A percentile compares a stretch with the other conserved stretches of the same genome.
Evolutionary conservation across 2,329 filamentous ascomycete genomes (phyloP).

Genomic region (Aphanocladium album): DNA sequence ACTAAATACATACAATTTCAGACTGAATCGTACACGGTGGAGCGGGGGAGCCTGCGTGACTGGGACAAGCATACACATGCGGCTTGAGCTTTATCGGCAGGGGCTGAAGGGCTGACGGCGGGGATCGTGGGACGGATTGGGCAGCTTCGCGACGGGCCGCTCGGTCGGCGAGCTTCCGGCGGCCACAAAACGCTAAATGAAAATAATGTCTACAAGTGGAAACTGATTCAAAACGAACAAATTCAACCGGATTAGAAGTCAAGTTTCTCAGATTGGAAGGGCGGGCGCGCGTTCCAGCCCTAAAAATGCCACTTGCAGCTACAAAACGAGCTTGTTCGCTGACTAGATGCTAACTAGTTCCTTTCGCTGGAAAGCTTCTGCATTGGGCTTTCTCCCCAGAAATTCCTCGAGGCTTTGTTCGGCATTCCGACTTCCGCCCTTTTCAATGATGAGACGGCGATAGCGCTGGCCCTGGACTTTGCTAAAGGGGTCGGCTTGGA

Average conservation of each 20-base stretch:
- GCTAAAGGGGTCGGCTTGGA: not conserved
- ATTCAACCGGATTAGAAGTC: no score
- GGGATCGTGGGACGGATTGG: not conserved
- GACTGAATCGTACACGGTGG: not conserved
- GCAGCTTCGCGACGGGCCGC: not conserved
- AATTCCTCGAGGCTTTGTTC: not conserved
- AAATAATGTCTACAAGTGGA: no score
- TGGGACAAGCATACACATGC: not conserved
- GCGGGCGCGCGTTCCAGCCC: no score
- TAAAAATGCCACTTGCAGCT: no score
- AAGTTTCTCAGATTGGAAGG: no score
- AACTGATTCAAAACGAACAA: no score
- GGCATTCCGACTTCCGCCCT: not conserved
- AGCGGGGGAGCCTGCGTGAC: not conserved
- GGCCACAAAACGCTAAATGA: not conserved
- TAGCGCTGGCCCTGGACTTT: not conserved
- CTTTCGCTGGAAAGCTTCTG: not conserved
- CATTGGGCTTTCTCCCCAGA: not conserved
- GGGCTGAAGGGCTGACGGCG: not conserved
- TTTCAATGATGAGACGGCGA: not conserved
- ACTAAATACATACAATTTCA: not conserved
- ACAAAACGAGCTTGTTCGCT: not conserved
- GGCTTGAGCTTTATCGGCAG: not conserved
- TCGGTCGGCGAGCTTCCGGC: not conserved
- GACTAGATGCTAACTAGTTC: not conserved